phyloP scores from a whole-genome alignment of 2,329 filamentous ascomycete species.

The Chrysoporthe cubensis region DNA sequence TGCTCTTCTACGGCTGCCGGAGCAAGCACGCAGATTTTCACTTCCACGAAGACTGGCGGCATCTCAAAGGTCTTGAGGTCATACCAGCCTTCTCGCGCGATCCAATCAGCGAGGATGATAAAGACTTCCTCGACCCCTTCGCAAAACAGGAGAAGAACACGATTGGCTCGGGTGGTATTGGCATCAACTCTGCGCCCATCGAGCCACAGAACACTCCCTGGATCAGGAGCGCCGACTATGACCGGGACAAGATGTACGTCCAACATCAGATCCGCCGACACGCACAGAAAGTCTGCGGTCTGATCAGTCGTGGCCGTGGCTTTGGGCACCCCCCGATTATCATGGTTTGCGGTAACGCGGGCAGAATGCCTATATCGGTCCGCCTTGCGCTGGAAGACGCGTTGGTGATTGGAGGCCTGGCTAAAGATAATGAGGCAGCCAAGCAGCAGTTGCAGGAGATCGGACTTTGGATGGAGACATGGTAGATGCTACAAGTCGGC shows the following conservation, averaged over 20 bases:
- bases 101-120: conserved; percentile 31
- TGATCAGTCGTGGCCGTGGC: conserved; percentile 36
- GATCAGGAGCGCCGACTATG: conserved; percentile 27
- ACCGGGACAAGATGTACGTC: conserved; percentile 55
- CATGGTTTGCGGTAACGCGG: conserved; percentile 59
- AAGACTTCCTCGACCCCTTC: conserved; percentile 21
- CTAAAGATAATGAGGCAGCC: conserved; percentile 41
- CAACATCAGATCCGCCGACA: conserved; percentile 57
- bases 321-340: conserved; percentile 47
- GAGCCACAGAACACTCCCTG: conserved; percentile 24
- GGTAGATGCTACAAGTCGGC: conserved; percentile 42
- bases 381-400: conserved; percentile 55
- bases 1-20: conserved; percentile 85
- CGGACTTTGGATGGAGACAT: conserved; percentile 63
- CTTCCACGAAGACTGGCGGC: conserved; percentile 76
- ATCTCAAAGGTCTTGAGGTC: conserved; percentile 37
- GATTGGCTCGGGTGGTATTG: background rate
- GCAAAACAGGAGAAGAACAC: conserved; percentile 5
- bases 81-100: conserved; percentile 55
- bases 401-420: conserved; percentile 44
- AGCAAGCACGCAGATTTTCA: conserved; percentile 78
- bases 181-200: conserved; percentile 14
- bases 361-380: conserved; percentile 62
- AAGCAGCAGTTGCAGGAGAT: conserved; percentile 42
- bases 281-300: conserved; percentile 40